These are phyloP conservation scores for Blastobotrys indianensis DNA, from an alignment of 1,139 yeast genomes.

Conservation along the genomic window DNA sequence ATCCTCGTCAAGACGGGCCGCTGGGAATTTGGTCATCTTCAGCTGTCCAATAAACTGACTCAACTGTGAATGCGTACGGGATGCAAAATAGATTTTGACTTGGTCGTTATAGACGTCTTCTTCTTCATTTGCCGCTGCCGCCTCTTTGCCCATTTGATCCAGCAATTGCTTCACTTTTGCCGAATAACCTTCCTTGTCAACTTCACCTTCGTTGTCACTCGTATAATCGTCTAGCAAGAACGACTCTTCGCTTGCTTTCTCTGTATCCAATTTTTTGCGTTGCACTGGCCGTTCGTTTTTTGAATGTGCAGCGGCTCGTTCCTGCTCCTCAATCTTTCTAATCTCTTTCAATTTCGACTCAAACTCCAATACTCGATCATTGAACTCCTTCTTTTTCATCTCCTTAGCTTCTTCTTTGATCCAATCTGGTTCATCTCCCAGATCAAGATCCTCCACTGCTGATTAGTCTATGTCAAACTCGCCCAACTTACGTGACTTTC, in stretches of 20 bases:
- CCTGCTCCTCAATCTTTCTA: constrained; percentile 21
- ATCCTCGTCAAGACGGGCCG: constrained; percentile 39
- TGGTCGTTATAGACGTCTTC: constrained; percentile 5
- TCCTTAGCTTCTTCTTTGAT: constrained; percentile 32
- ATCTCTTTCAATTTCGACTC: constrained; percentile 36
- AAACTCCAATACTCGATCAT: constrained; percentile 35
- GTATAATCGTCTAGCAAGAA: constrained; percentile 38
- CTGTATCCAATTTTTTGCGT: background rate
- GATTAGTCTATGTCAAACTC: constrained; percentile 16
- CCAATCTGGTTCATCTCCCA: constrained; percentile 42
- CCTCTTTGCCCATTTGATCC: constrained; percentile 13
- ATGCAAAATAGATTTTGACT: constrained; percentile 56
- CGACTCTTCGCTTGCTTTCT: constrained; percentile 25
- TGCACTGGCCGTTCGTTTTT: background rate
- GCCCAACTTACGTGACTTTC: constrained; percentile 16
- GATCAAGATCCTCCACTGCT: constrained; percentile 33
- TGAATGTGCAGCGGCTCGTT: constrained; percentile 6
- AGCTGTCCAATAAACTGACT: constrained; percentile 76
- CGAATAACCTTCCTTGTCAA: constrained; percentile 15
- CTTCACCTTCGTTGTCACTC: constrained; percentile 23
- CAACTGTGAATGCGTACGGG: constrained; percentile 89
- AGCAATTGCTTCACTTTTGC: constrained; percentile 19
- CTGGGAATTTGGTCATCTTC: constrained; percentile 54
- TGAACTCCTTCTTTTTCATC: constrained; percentile 28
- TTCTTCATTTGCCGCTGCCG: background rate